Base-by-base conservation (phyloP, 1,139 yeast genomes). In the Yamadazyma blattariae region DNA sequence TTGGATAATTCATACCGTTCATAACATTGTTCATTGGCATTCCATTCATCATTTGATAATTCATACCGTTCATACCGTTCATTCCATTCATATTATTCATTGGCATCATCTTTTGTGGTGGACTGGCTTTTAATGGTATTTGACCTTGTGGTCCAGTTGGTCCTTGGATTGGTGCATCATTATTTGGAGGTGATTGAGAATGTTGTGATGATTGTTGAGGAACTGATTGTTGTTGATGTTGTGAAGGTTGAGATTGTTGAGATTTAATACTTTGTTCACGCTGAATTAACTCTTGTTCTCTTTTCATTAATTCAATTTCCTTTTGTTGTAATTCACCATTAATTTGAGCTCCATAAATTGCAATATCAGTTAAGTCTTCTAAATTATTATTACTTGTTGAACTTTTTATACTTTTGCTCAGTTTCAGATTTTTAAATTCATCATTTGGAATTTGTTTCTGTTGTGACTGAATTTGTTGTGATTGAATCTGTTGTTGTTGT, bases 291-390 rank as follows among this genome's bases (percentile, higher is more conserved):
- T 68, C 66, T 38, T 69, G 57, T 47, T 73, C 79, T 44, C 71
- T 64, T 38, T 59, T 64, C 42, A 64, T 63, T 32, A 73, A 54
- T 43, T 71, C 77, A 31, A 64, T 36, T 42, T 73, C 77, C 38
- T 52, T 56, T 22, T 56, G 54, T 7, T 50, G 42, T 11, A 55
- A 32, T 32, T 61, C 65, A 7, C 59, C 63, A 37, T 59, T 59
- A 31, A 63, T 46, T 9, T 48, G 45, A 16, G 66, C 71, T 2
- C 71, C 68, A 42, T 66, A 68, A 11, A 67, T 37, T 1, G 77
- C 77, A 40, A 69, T 67, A 42, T 67, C 72, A 2, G 73, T 54
- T 37, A 71, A 58, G 44, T 73, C 78, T 25, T 64, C 63, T 29
- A 72, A 57, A 40, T 69, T 58, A 30, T 58, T 65, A 14, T 45